Evolutionary conservation across 2,329 filamentous ascomycete genomes (phyloP), one percentile per base, ranked within the genome.

Genomic region (Claviceps quebecensis): DNA sequence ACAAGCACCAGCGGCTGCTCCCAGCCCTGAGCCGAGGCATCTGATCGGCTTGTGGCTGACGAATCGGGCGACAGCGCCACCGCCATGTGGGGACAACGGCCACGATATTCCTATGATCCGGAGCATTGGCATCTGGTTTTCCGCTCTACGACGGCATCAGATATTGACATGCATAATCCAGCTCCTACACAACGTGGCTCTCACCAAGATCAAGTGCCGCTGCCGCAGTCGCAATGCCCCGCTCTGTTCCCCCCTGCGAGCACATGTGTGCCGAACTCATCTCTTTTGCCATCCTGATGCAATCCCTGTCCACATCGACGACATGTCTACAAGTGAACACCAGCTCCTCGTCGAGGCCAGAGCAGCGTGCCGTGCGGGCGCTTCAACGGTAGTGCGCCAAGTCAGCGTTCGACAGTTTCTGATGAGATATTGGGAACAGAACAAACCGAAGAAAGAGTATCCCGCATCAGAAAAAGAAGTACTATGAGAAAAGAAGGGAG

Each of bases 241-340:
- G 51, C n/a, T 41, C 40, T 13, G 29, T 13, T 16, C 26, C 5
- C 16, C 56, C 62, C 47, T 69, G 67, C 54, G 56, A 65, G 19
- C 50, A 52, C 19, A 57, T 61, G 47, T 67, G 67, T 52, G 65
- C 64, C 26, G 54, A 66, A 26, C 58, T 69, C 48, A 60, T 69
- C 23, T 66, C 66, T 4, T 62, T 69, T 52, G 67, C 63, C 37
- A 63, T 68, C 29, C 53, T 67, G 19, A 59, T 69, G 4, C 67
- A 69, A 37, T 51, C 63, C 38, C 51, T 69, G 14, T 62, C 64
- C 9, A 62, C 60, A 11, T 54, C 57, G 16, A 66, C 65, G 23
- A 56, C 49, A 43, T 49, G 55, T 26, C 41, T 56, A 22, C 46
- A 47, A 45, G 55, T 13, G 14, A 4, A 5, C 16, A 14, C n/a